Conservation (phyloP, 169 alveolate genomes). For the Plasmodium sp. region DNA sequence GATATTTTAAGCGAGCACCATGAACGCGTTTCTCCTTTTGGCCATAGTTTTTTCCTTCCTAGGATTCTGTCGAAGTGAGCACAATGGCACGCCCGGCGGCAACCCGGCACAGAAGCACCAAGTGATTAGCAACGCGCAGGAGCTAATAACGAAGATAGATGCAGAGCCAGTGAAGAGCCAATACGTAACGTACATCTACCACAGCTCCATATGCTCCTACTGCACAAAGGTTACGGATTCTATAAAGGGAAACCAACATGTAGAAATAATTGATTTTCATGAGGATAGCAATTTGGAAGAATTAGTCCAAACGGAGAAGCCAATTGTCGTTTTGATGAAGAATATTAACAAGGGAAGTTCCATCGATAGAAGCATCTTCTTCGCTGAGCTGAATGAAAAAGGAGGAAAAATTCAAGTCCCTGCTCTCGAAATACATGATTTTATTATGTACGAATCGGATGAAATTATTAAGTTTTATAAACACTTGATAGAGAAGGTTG, state of each 20-base stretch:
- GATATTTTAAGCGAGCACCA: not conserved
- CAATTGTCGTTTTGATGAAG: slow-evolving; percentile 55
- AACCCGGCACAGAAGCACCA: not conserved
- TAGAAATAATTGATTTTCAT: not conserved
- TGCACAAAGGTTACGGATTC: slow-evolving; percentile 1
- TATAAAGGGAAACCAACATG: slow-evolving; percentile 24
- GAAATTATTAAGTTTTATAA: slow-evolving; percentile 41
- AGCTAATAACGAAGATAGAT: slow-evolving; percentile 21
- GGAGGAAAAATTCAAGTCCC: slow-evolving; percentile 60
- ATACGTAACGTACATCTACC: slow-evolving; percentile 33
- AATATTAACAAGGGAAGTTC: slow-evolving; percentile 33
- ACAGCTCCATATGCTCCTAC: slow-evolving; percentile 25
- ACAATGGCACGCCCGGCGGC: not conserved
- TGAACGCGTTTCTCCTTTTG: not conserved
- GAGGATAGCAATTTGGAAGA: slow-evolving; percentile 50
- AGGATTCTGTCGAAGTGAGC: slow-evolving; percentile 2
- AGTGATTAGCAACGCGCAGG: not conserved
- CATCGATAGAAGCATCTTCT: slow-evolving; percentile 22
- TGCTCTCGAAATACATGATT: slow-evolving; percentile 12
- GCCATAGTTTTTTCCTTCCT: slow-evolving; percentile 28
- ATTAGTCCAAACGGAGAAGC: slow-evolving; percentile 12
- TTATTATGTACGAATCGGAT: slow-evolving; percentile 39
- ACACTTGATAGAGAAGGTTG: not conserved
- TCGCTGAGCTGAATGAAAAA: slow-evolving; percentile 1
- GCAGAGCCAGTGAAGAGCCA: not conserved